Percentiles rank a stretch among this genome's conserved stretches.
These are phyloP conservation scores for Colletotrichum sp. DNA, from an alignment of 2,329 filamentous ascomycete species.

Conservation along the genomic window DNA sequence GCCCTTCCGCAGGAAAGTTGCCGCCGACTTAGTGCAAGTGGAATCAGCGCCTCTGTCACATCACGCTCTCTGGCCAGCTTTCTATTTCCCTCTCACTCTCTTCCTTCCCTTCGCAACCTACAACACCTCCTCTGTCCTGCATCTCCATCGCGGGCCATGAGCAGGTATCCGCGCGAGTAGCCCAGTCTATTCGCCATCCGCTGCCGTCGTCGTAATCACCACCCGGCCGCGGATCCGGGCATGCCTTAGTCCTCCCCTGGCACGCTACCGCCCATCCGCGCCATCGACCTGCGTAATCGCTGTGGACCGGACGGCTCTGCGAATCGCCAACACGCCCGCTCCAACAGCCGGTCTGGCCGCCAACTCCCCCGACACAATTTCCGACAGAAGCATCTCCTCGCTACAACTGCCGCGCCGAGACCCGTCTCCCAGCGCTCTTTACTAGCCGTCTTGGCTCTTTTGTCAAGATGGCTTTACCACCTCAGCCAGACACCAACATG, in stretches of 20 bases:
- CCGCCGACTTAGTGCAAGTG: not conserved
- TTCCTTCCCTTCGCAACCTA: not conserved
- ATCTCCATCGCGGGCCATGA: not conserved
- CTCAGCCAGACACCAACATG: slow-evolving; percentile 23
- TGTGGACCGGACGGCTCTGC: slow-evolving; percentile 1
- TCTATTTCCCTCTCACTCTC: not conserved
- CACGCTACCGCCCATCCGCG: slow-evolving; percentile 1
- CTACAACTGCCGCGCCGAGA: not conserved
- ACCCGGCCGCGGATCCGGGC: not conserved
- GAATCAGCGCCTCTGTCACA: not conserved
- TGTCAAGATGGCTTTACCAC: slow-evolving; percentile 6
- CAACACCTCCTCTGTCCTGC: not conserved
- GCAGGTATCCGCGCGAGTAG: not conserved
- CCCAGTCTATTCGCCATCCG: not conserved
- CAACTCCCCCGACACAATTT: not conserved
- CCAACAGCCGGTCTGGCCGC: not conserved
- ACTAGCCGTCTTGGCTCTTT: not conserved
- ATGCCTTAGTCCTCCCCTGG: slow-evolving; percentile 1
- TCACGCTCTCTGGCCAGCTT: not conserved
- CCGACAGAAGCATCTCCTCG: not conserved
- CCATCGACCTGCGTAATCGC: not conserved
- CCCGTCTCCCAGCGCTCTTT: not conserved
- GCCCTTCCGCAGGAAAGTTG: not conserved
- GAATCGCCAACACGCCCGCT: slow-evolving; percentile 3
- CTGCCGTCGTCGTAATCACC: not conserved